Conservation (phyloP, 306 rosid genomes). For the Lupinus albus region DNA sequence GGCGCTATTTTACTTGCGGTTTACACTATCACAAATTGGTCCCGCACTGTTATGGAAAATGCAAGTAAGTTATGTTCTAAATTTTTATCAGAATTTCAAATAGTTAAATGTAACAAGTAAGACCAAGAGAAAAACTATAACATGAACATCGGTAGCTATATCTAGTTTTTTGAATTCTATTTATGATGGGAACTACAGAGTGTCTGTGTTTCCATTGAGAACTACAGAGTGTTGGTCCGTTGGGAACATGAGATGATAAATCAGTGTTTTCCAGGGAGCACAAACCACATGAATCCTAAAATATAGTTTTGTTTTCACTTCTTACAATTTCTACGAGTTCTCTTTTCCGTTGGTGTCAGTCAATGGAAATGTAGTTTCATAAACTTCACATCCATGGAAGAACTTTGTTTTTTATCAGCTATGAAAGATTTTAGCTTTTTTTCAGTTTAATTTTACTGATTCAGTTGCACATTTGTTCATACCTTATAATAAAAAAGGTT, state of each 20-base stretch:
- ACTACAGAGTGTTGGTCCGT: not conserved
- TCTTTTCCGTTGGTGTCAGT: not conserved
- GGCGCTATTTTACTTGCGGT: slow-evolving; percentile 92
- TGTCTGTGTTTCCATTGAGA: not conserved
- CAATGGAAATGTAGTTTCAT: slow-evolving; percentile 4
- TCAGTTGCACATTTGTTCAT: not conserved
- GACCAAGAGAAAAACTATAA: not conserved
- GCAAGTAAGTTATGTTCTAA: slow-evolving; percentile 58
- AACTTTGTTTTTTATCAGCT: not conserved
- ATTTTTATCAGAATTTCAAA: slow-evolving; percentile 28
- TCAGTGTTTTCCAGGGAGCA: slow-evolving; percentile 16
- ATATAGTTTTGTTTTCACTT: slow-evolving; percentile 21
- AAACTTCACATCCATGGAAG: slow-evolving; percentile 11
- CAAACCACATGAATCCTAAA: not conserved
- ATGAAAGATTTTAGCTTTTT: slow-evolving; percentile 1
- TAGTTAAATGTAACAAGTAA: slow-evolving; percentile 8
- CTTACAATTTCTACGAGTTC: not conserved
- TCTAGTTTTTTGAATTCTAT: not conserved
- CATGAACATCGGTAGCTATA: not conserved
- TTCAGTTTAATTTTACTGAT: slow-evolving; percentile 9
- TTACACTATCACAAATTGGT: slow-evolving; percentile 89
- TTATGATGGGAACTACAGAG: not conserved
- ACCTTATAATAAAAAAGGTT: not conserved
- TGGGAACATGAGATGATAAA: not conserved
- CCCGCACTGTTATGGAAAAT: slow-evolving; percentile 85